Conservation (phyloP, 2,329 filamentous ascomycete species). For the Coniochaeta prunicola region DNA sequence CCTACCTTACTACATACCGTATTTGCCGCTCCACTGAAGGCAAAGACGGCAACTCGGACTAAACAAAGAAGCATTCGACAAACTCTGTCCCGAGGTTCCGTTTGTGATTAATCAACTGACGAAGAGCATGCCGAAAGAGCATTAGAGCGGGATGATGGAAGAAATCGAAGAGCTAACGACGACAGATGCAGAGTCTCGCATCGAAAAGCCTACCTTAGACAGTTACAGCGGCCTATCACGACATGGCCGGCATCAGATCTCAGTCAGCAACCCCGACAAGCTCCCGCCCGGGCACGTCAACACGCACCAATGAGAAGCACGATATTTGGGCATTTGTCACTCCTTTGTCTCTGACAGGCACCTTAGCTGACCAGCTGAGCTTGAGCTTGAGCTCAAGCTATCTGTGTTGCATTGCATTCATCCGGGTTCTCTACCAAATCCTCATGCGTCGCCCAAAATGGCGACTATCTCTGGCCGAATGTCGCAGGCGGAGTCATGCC, state of each 20-base stretch:
- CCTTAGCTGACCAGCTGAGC: background rate
- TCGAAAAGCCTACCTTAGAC: no score
- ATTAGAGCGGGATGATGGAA: background rate
- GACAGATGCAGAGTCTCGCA: background rate
- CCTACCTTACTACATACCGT: no score
- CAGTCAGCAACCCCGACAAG: constrained; percentile 1
- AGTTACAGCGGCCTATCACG: background rate
- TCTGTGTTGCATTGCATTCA: background rate
- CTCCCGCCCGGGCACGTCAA: background rate
- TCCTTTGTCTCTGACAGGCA: background rate
- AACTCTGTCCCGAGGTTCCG: no score
- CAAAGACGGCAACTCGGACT: no score
- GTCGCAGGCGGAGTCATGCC: background rate
- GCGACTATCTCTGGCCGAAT: background rate
- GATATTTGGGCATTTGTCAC: background rate
- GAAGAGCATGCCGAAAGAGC: background rate
- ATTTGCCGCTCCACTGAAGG: no score
- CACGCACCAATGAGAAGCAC: background rate
- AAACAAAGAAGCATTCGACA: no score
- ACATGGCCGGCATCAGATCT: background rate
- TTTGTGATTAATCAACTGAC: no score
- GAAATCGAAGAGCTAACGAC: background rate
- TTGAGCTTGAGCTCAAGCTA: background rate
- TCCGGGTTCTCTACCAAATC: background rate
- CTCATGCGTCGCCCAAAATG: background rate